These are phyloP conservation scores for Scedosporium minutisporum DNA, from an alignment of 2,329 filamentous ascomycete species.

Conservation along the genomic window DNA sequence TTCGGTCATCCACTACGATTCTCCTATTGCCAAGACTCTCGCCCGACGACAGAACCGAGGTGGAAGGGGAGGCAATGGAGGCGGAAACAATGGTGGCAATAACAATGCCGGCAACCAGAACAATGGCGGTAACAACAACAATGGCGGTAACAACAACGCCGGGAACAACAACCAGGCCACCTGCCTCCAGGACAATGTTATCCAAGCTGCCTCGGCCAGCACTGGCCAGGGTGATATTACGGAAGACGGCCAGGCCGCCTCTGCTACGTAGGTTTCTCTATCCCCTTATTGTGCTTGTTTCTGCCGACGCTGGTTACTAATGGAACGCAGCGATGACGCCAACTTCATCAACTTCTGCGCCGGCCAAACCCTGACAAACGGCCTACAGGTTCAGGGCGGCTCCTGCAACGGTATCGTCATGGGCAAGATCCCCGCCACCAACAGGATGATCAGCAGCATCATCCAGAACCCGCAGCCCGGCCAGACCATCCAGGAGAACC, in stretches of 20 bases:
- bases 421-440: conserved; percentile 47
- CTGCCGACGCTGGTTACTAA: conserved; percentile 8
- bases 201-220: not conserved
- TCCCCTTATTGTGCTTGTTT: conserved; percentile 12
- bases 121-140: conserved; percentile 12
- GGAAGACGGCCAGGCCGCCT: conserved; percentile 36
- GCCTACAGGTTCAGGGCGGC: conserved; percentile 44
- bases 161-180: conserved; percentile 7
- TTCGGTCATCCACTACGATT: conserved; percentile 26
- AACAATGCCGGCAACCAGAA: conserved; percentile 8
- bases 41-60: conserved; percentile 30
- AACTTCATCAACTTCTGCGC: conserved; percentile 58
- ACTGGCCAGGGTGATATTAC: too few species aligned
- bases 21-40: conserved; percentile 26
- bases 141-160: conserved; percentile 12
- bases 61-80: conserved; percentile 11
- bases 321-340: conserved; percentile 34
- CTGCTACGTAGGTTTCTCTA: conserved; percentile 33
- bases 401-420: conserved; percentile 59
- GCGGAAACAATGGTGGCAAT: conserved; percentile 10
- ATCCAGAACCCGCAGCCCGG: conserved; percentile 43
- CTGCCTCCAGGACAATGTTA: conserved; percentile 1
- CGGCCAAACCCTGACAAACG: conserved; percentile 48
- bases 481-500: conserved; percentile 34
- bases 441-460: conserved; percentile 48